Conservation (phyloP, 148 eudicot species). For the Camellia japonica region DNA sequence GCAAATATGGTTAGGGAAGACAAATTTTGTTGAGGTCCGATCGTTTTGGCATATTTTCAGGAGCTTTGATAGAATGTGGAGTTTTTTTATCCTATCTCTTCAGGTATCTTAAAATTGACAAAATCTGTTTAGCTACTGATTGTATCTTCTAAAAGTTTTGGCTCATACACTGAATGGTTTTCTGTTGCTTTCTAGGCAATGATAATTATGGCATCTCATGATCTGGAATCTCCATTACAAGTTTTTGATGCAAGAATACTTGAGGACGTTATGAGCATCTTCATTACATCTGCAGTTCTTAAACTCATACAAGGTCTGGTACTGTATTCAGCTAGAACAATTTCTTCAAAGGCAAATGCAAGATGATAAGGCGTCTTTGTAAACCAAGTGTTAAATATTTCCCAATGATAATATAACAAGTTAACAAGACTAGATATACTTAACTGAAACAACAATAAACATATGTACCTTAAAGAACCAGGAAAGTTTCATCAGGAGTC, state of each 20-base stretch:
- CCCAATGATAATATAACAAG: neutral
- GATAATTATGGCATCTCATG: constrained; percentile 84
- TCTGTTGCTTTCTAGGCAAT: constrained; percentile 59
- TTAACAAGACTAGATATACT: neutral
- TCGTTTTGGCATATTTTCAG: constrained; percentile 91
- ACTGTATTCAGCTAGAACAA: neutral
- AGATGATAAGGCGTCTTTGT: neutral
- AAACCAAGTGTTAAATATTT: neutral
- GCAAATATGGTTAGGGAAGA: constrained; percentile 84
- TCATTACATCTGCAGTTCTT: constrained; percentile 86
- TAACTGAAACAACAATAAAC: neutral
- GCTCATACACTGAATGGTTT: neutral
- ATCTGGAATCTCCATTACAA: constrained; percentile 78
- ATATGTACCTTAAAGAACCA: no score
- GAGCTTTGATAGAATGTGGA: constrained; percentile 98
- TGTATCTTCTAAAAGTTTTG: constrained; percentile 7
- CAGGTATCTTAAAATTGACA: constrained; percentile 52
- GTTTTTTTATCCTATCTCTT: constrained; percentile 75
- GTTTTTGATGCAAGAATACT: constrained; percentile 68
- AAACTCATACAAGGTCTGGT: constrained; percentile 71
- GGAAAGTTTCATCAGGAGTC: neutral
- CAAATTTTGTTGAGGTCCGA: constrained; percentile 87
- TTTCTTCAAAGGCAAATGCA: constrained; percentile 9
- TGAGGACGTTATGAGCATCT: constrained; percentile 93
- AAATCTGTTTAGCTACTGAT: neutral